Percentiles rank a stretch among this genome's conserved stretches.
phyloP scores from a whole-genome alignment of 352 stramenopile species.

The Phytophthora pinifolia region DNA sequence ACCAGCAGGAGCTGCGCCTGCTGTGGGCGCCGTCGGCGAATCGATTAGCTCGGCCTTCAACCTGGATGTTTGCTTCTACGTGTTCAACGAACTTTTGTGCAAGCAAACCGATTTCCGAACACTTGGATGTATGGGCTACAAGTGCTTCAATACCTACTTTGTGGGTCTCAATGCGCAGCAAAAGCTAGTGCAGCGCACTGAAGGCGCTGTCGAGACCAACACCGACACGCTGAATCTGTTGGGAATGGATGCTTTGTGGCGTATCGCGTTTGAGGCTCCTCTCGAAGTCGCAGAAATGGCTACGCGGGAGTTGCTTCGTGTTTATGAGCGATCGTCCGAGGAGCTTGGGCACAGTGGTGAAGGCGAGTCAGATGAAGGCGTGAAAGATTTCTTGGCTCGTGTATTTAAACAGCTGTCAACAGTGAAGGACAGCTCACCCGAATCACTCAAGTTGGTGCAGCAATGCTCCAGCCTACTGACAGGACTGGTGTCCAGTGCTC shows the following conservation, averaged over 20 bases:
- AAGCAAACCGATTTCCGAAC: conserved; percentile 74
- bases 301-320: conserved; percentile 74
- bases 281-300: conserved; percentile 77
- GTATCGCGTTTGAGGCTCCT: conserved; percentile 78
- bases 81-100: conserved; percentile 85
- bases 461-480: conserved; percentile 74
- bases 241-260: conserved; percentile 83
- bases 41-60: conserved; percentile 78
- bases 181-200: conserved; percentile 31
- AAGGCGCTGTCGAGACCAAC: conserved; percentile 21
- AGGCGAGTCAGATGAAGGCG: conserved; percentile 32
- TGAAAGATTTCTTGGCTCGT: conserved; percentile 81
- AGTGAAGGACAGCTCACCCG: conserved; percentile 45
- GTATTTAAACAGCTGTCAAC: conserved; percentile 72
- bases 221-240: conserved; percentile 44
- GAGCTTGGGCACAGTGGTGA: conserved; percentile 14
- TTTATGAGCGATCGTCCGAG: conserved; percentile 69
- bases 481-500: conserved; percentile 59
- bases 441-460: conserved; percentile 71
- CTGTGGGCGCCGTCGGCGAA: conserved; percentile 19
- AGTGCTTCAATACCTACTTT: conserved; percentile 90
- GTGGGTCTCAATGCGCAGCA: conserved; percentile 69
- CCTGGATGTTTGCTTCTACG: conserved; percentile 72
- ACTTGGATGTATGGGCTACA: conserved; percentile 76
- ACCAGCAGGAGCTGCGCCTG: conserved; percentile 23